Base-by-base conservation (phyloP, 768 basidiomycete genomes). In the Dioszegia hungarica region DNA sequence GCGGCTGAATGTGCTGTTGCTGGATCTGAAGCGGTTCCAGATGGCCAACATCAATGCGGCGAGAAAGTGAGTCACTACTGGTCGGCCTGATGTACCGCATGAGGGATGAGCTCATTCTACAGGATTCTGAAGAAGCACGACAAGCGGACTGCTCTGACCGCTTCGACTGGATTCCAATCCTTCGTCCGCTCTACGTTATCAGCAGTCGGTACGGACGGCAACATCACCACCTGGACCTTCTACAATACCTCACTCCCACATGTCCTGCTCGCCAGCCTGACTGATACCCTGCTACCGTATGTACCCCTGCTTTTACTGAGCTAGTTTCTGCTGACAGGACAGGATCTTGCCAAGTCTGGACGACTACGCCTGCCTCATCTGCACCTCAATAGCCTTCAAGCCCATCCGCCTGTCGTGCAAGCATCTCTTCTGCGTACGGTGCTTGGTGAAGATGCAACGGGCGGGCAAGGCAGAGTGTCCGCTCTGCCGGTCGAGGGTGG, bases 371-470 rank as follows among this genome's bases (percentile, higher is more conserved):
- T 97, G 92, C 65, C 78, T 86, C 36, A 93, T 95, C 56, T 95
- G 93, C 76, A 88, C 86, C 1, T 83, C 82, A 58, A 85, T 97
- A 62, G 93, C 91, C 5, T 97, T 92, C 81, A 91, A 90, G 74
- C 93, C 93, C 0, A 87, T 94, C 48, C 79, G 91, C 10, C 80
- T 97, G 2, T 73, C 76, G 17, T 97, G 92, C 59, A 81, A 86
- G 0, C 92, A 94, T 74, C 78, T 78, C 12, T 77, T 76, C 57
- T 79, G 78, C 52, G 73, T 77, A 22, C 65, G 77, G 51, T 77
- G 90, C 69, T 79, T 94, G 10, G 89, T 89, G 40, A 93, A 94
- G 78, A 87, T 97, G 84, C 92, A 97, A 78, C 88, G 86, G 68
- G 80, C 86, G 9, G 83, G 84, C 0, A 82, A 85, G 66, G 82